Base-by-base conservation (phyloP, 345 rosid genomes). In the Populus simonii region DNA sequence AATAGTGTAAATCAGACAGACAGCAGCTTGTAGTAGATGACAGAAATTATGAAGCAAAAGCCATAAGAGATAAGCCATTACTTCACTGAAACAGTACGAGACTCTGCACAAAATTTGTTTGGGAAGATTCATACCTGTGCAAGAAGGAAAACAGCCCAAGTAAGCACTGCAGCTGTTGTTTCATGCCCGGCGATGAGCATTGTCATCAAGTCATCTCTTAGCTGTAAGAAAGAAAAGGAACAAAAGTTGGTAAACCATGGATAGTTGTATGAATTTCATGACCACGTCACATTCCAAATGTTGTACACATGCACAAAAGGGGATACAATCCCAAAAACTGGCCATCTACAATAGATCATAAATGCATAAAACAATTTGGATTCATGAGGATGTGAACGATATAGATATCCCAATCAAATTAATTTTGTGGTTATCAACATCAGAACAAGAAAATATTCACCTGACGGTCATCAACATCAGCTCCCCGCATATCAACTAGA, bases 141-240 rank as follows among this genome's bases (percentile, higher is more conserved):
- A 33, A 94, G 98, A 76, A 94, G 87, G 90, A 78, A 94, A 82
- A 90, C 89, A 76, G 98, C 95, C 99, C 99, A 94, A 49, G 99
- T 94, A 77, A 94, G 97, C 80, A 94, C 98, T 68, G 98, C 97
- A 66, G 99, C 96, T 45, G 98, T 94, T 59, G 99, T 94, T 86
- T 94, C 99, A 68, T 94, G 99, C 29, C 99, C 98, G 47, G 99
- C 98, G 63, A 94, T 86, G 63, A 94, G 92, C 97, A 94, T 92
- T 15, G 98, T 93, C 97, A 93, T 94, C 74, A 92, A 79, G 79
- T 94, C 99, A 80, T 94, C 99, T 78, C 98, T 89, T 78, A 93
- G 91, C 98, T 94, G 89, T 84, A 68, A 53, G 9, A 61, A 72
- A 36, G 29, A 74, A 43, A 47, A 17, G 31, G 33, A 68, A 80